Base-by-base conservation (phyloP, 305 asterid genomes). In the Withania somnifera region DNA sequence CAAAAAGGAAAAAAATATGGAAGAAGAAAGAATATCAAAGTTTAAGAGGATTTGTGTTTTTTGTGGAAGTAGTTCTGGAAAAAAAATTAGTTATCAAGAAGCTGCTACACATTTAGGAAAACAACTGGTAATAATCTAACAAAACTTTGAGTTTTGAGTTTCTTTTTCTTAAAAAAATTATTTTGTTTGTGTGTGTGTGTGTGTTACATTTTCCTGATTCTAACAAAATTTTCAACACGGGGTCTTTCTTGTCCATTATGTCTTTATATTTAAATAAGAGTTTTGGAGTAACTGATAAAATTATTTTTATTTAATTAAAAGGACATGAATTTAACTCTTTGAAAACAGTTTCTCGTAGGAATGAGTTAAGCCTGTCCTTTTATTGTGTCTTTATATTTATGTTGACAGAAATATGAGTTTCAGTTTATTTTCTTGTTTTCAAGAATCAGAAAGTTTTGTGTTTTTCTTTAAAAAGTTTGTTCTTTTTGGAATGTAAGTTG, bases 31-130 rank as follows among this genome's bases (percentile, higher is more conserved):
- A 60, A 81, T 60, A 71, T 92, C 98, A 78, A 93, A 90, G 83
- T 94, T 94, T 86, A 90, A 82, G 32, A 89, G 93, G 75, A 91
- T 94, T 3, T 94, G 98, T 90, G 98, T 94, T 5, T 94, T 89
- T 85, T 94, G 98, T 51, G 97, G 97, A 7, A 92, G 97, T 86
- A 88, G 93, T 84, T 84, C 97, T 10, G 98, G 98, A 73, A 94
- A 91, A 71, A 94, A 92, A 88, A 73, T 87, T 5, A 89, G 89
- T 80, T 94, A 94, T 82, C 97, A 90, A 85, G 90, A 91, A 86
- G 97, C 98, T 61, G 98, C 98, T 61, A 82, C 88, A 66, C 90
- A 91, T 42, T 82, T 94, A 64, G 98, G 94, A 50, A 89, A 91
- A 75, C 89, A 90, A 88, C 88, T 94, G 94, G 98, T 94, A 91